These are phyloP conservation scores for Rubia tinctorum DNA, from an alignment of 305 asterid genomes.

Conservation along the genomic window DNA sequence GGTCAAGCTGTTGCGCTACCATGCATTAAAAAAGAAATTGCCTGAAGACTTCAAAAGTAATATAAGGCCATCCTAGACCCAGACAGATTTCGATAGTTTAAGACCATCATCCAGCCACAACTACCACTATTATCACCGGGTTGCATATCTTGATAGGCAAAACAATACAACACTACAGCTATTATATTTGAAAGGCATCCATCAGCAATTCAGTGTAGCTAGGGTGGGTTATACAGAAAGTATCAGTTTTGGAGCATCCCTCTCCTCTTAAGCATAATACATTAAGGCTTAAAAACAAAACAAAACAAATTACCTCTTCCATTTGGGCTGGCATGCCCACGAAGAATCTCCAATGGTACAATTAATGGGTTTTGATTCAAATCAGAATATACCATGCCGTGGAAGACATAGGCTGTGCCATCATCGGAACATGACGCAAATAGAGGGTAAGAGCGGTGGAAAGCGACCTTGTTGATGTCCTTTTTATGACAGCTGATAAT, in stretches of 20 bases:
- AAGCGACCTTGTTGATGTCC: conserved; percentile 73
- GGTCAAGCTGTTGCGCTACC: background rate
- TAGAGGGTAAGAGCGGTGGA: conserved; percentile 86
- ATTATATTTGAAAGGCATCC: background rate
- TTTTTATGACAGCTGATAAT: conserved; percentile 70
- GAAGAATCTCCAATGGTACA: conserved; percentile 86
- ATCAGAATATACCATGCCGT: conserved; percentile 95
- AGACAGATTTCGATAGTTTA: background rate
- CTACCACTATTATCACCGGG: background rate
- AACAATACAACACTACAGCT: background rate
- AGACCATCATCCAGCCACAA: background rate
- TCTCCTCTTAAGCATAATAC: background rate
- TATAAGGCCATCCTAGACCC: background rate
- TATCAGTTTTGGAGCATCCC: background rate
- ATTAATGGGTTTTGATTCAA: conserved; percentile 81
- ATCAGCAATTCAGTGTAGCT: background rate
- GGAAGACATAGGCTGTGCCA: conserved; percentile 80
- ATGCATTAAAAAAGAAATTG: background rate
- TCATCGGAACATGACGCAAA: conserved; percentile 98
- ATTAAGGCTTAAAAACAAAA: background rate
- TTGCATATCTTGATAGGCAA: background rate
- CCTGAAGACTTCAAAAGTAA: background rate
- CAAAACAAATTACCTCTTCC: conserved; percentile 64
- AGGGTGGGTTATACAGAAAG: background rate
- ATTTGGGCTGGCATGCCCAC: conserved; percentile 67